Conservation (phyloP, 1,284 basidiomycete species). For the Sporisorium sorghi region DNA sequence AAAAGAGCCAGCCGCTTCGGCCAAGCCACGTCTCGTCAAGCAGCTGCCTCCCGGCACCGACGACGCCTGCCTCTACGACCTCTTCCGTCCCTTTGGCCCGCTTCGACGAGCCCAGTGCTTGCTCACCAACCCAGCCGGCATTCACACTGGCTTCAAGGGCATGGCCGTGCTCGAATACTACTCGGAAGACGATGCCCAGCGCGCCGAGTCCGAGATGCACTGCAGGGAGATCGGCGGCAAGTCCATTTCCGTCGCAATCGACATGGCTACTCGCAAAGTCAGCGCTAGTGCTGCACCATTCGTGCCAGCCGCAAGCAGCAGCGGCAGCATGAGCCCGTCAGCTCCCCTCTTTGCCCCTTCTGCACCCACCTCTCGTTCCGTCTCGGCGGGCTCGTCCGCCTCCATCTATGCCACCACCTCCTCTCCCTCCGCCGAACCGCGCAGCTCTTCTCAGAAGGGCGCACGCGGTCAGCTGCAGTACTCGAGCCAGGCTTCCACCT, state of each 20-base stretch:
- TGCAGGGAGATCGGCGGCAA: conserved; percentile 58
- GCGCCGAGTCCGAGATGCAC: conserved; percentile 58
- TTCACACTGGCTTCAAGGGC: conserved; percentile 62
- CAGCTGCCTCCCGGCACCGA: conserved; percentile 55
- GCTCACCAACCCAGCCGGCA: conserved; percentile 55
- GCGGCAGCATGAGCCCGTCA: conserved; percentile 37
- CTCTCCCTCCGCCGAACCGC: conserved; percentile 6
- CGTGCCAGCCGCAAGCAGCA: conserved; percentile 40
- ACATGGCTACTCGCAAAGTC: conserved; percentile 37
- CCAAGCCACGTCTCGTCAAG: conserved; percentile 61
- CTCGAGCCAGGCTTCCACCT: conserved; percentile 55
- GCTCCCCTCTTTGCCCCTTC: conserved; percentile 54
- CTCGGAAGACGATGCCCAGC: conserved; percentile 54
- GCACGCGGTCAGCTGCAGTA: conserved; percentile 48
- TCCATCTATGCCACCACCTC: conserved; percentile 50
- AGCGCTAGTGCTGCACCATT: conserved; percentile 47
- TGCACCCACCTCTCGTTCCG: conserved; percentile 27
- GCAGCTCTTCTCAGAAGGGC: conserved; percentile 16
- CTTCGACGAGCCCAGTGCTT: conserved; percentile 53
- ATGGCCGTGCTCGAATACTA: conserved; percentile 60
- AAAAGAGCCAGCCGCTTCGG: conserved; percentile 38
- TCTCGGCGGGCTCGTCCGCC: conserved; percentile 46
- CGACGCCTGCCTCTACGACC: conserved; percentile 56
- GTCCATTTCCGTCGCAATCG: conserved; percentile 59
- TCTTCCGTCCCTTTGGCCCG: conserved; percentile 61